Evolutionary conservation across 2,329 filamentous ascomycete genomes (phyloP), one percentile per base, ranked within the genome.

Genomic region (Sporothrix luriei): DNA sequence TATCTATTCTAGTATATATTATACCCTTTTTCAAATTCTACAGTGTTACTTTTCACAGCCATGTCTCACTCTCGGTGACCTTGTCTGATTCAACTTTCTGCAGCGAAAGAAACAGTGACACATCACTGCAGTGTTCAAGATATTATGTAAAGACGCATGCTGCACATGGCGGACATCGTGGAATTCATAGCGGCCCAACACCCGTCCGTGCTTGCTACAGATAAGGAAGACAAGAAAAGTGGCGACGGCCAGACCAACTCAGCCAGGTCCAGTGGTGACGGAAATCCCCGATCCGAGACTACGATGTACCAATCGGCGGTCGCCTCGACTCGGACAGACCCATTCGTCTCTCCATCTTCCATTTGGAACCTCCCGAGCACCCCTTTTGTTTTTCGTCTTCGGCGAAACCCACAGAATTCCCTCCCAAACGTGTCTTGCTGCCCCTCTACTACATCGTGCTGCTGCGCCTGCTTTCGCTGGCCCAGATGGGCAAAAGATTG

Each of bases 11-110:
- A 62, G 51, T 57, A 57, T 48, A 67, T 67, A 66, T 48, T 67
- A 67, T 67, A 67, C 65, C 65, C 65, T n/a, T 33, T n/a, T 33
- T 55, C 13, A 43, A 67, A 29, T 67, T 46, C 16, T 19, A 66
- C n/a, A 55, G 11, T 1, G 40, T 43, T 16, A 24, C 29, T 9
- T 19, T 26, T 46, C 3, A 49, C 14, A 4, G 5, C 21, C 1
- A 65, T 38, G 4, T 52, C 10, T 52, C 13, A 10, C 9, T 48
- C 33, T 9, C 10, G 24, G n/a, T 40, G 16, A 24, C 26, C 29
- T 10, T 24, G n/a, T n/a, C n/a, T n/a, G n/a, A n/a, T n/a, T n/a
- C n/a, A n/a, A n/a, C 26, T 33, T 64, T n/a, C 10, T 21, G 55
- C 21, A 43, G 38, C n/a, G n/a, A 43, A 40, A 43, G 19, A 61